Conservation (phyloP, 768 basidiomycete genomes). For the Pholiota conissans region DNA sequence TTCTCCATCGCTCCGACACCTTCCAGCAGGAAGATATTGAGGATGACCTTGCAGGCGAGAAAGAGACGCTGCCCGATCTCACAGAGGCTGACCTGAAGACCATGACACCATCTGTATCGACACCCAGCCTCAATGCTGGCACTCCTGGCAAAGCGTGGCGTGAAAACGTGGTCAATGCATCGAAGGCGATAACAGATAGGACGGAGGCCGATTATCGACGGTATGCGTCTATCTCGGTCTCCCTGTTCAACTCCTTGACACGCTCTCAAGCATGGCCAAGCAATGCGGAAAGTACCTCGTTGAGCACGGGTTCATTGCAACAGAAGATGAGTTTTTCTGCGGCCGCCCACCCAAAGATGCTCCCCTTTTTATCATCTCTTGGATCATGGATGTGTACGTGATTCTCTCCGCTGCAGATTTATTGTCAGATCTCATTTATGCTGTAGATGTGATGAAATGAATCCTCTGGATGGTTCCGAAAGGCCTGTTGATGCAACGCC, state of each 20-base stretch:
- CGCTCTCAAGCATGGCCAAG: background rate
- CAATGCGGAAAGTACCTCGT: background rate
- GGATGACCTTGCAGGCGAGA: background rate
- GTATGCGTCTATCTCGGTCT: background rate
- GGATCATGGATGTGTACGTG: constrained; percentile 1
- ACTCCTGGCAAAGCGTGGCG: background rate
- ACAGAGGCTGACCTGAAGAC: background rate
- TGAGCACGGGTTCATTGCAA: background rate
- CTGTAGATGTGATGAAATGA: constrained; percentile 15
- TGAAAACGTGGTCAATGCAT: background rate
- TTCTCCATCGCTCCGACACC: too few relatives aligned
- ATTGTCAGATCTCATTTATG: background rate
- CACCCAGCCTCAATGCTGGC: too few relatives aligned
- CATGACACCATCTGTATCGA: too few relatives aligned
- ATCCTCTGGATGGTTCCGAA: constrained; percentile 6
- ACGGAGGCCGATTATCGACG: background rate
- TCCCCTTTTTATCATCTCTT: background rate
- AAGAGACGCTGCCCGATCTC: background rate
- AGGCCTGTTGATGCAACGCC: constrained; percentile 2
- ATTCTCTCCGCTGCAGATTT: background rate
- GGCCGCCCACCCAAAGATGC: background rate
- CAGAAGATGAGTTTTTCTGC: background rate
- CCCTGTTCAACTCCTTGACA: background rate
- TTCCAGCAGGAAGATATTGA: background rate
- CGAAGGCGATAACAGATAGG: background rate